Evolutionary conservation across 2,329 filamentous ascomycete genomes (phyloP).

Genomic region (Pseudocercospora cruenta): DNA sequence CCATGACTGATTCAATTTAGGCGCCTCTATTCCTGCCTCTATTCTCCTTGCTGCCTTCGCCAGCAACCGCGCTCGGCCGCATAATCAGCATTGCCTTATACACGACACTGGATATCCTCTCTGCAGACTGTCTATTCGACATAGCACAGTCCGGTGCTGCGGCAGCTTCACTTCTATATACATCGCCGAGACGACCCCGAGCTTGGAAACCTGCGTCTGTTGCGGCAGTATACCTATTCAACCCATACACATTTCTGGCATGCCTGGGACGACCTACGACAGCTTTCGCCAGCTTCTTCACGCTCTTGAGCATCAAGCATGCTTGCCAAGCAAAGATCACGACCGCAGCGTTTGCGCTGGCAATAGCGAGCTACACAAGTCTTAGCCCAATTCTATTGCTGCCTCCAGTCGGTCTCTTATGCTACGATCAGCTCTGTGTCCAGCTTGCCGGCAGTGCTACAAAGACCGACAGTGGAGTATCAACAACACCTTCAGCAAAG

Average conservation of each 20-base stretch:
- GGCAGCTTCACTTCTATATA: slow-evolving; percentile 71
- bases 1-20: slow-evolving; percentile 49
- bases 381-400: slow-evolving; percentile 89
- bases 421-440: slow-evolving; percentile 62
- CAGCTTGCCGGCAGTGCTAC: slow-evolving; percentile 12
- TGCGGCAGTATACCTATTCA: slow-evolving; percentile 86
- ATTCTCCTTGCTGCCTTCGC: slow-evolving; percentile 83
- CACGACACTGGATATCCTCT: slow-evolving; percentile 76
- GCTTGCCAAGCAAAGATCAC: slow-evolving; percentile 72
- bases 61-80: slow-evolving; percentile 51
- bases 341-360: slow-evolving; percentile 80
- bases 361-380: slow-evolving; percentile 86
- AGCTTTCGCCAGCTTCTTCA: slow-evolving; percentile 85
- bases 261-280: slow-evolving; percentile 88
- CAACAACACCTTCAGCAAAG: slow-evolving; percentile 6
- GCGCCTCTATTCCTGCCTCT: slow-evolving; percentile 88
- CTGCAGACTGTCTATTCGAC: slow-evolving; percentile 74
- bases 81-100: slow-evolving; percentile 77
- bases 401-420: slow-evolving; percentile 77
- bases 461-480: slow-evolving; percentile 14
- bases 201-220: slow-evolving; percentile 75
- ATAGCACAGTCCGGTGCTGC: slow-evolving; percentile 84
- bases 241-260: slow-evolving; percentile 88
- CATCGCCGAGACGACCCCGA: slow-evolving; percentile 75
- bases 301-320: slow-evolving; percentile 80